These are phyloP conservation scores for Umbilicaria muhlenbergii DNA, from an alignment of 495 filamentous ascomycete genomes.

Conservation along the genomic window DNA sequence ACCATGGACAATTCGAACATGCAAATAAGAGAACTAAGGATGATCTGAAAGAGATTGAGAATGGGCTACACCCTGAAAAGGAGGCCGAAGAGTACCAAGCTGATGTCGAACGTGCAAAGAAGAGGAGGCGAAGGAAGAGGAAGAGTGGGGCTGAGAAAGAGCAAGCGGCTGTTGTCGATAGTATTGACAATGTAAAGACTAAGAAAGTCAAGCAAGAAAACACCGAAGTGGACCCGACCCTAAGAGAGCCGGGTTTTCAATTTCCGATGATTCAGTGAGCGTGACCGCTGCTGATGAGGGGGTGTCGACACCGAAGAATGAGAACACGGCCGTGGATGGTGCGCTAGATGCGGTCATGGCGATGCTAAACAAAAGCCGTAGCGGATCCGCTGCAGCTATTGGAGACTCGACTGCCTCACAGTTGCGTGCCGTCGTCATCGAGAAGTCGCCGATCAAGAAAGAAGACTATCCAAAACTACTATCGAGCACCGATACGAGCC, in stretches of 20 bases:
- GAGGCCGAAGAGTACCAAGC: background rate
- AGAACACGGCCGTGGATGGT: background rate
- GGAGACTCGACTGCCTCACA: too few species aligned
- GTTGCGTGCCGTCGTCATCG: too few species aligned
- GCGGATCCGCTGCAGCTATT: too few species aligned
- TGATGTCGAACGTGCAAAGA: background rate
- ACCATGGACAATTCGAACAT: background rate
- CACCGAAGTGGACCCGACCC: conserved; percentile 7
- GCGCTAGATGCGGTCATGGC: too few species aligned
- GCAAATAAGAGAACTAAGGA: background rate
- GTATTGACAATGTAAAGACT: background rate
- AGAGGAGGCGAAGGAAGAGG: background rate
- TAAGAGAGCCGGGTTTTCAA: conserved; percentile 5
- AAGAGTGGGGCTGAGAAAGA: conserved; percentile 1
- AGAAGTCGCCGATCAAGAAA: too few species aligned
- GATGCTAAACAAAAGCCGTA: too few species aligned
- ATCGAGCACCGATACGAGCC: background rate
- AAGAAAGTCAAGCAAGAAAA: background rate
- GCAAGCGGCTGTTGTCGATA: background rate
- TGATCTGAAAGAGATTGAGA: background rate
- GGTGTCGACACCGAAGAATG: conserved; percentile 1
- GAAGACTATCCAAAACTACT: background rate
- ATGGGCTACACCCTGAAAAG: background rate
- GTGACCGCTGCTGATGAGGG: conserved; percentile 16
- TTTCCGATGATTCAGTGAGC: conserved; percentile 15